phyloP scores from a whole-genome alignment of 1,139 yeast genomes.

The Torulaspora globosa region DNA sequence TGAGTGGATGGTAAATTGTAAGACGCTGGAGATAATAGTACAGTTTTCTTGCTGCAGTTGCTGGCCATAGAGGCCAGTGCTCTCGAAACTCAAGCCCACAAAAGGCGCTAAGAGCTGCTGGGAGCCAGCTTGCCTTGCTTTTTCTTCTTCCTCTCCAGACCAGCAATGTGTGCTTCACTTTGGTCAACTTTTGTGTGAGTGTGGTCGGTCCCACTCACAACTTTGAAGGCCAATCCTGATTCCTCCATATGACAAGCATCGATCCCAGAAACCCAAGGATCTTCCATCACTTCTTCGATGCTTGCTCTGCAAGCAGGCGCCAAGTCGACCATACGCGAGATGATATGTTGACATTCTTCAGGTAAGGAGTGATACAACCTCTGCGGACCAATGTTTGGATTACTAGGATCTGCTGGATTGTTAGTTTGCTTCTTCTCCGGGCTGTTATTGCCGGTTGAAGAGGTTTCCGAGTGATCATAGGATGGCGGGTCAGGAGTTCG shows the following conservation, averaged over 20 bases:
- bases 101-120: neutral
- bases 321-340: conserved; percentile 70
- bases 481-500: conserved; percentile 40
- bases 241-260: conserved; percentile 64
- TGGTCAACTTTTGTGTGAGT: conserved; percentile 86
- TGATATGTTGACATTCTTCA: conserved; percentile 59
- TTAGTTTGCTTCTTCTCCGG: conserved; percentile 18
- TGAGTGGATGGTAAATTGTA: neutral
- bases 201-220: conserved; percentile 52
- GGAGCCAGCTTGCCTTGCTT: conserved; percentile 33
- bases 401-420: conserved; percentile 39
- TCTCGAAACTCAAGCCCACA: neutral
- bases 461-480: conserved; percentile 26
- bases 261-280: conserved; percentile 65
- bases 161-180: conserved; percentile 92
- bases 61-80: neutral
- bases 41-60: neutral
- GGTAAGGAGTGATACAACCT: conserved; percentile 67
- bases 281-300: conserved; percentile 77
- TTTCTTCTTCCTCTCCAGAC: conserved; percentile 73
- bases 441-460: neutral
- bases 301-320: conserved; percentile 86
- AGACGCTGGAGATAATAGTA: neutral
- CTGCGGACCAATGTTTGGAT: conserved; percentile 63
- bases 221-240: conserved; percentile 37